Conservation (phyloP, 1,284 basidiomycete genomes). For the Cutaneotrichosporon curvatum region DNA sequence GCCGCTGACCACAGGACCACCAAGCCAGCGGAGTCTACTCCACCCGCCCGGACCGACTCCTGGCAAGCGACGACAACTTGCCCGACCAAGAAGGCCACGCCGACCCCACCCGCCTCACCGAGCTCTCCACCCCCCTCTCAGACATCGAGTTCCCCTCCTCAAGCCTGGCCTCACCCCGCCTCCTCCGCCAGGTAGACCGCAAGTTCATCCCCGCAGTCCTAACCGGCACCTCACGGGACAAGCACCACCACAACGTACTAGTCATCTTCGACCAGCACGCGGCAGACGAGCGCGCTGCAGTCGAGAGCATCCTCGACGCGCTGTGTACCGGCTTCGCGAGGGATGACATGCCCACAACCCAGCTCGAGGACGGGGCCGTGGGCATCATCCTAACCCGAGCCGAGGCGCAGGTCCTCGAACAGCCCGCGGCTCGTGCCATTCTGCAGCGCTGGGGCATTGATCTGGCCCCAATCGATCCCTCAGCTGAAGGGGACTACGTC, state of each 20-base stretch:
- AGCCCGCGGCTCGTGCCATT: conserved; percentile 31
- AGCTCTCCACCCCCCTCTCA: not conserved
- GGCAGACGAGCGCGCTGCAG: conserved; percentile 82
- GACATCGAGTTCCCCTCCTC: conserved; percentile 34
- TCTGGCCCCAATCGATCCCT: no score
- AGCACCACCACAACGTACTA: no score
- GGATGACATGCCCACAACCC: conserved; percentile 42
- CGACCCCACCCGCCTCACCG: not conserved
- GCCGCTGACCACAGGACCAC: no score
- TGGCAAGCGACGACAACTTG: no score
- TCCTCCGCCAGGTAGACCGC: conserved; percentile 75
- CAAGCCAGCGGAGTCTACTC: no score
- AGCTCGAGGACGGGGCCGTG: conserved; percentile 36
- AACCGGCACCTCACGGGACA: no score
- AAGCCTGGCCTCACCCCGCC: conserved; percentile 53
- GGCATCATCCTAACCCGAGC: conserved; percentile 58
- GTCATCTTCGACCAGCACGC: conserved; percentile 91
- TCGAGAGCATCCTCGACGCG: conserved; percentile 69
- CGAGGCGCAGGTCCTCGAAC: conserved; percentile 56
- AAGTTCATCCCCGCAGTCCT: conserved; percentile 76
- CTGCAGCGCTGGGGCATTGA: conserved; percentile 68
- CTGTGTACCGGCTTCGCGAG: conserved; percentile 59
- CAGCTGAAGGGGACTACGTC: conserved; percentile 40
- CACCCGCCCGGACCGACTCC: no score
- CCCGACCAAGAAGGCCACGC: no score